Conservation (phyloP, 1,139 yeast species). For the Taiozyma sp. region DNA sequence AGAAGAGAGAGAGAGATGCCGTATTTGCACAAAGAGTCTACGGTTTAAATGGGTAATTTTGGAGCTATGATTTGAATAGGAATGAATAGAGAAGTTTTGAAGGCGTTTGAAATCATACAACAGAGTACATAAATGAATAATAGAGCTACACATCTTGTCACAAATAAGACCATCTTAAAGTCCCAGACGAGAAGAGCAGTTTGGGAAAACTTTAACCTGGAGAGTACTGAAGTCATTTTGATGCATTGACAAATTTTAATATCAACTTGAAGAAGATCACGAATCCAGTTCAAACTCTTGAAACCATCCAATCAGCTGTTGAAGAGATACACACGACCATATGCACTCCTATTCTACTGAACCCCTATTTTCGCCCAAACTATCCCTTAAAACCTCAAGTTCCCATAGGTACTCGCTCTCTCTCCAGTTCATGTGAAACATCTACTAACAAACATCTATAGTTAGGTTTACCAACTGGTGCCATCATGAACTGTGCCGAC, state of each 20-base stretch:
- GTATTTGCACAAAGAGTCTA: not conserved
- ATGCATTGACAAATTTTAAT: too few species aligned
- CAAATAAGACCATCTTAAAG: not conserved
- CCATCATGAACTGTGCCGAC: conserved; percentile 99
- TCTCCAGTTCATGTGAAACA: not conserved
- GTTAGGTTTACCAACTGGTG: conserved; percentile 99
- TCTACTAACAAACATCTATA: conserved; percentile 32
- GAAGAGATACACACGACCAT: too few species aligned
- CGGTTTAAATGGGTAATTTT: not conserved
- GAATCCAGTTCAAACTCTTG: too few species aligned
- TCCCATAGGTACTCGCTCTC: not conserved
- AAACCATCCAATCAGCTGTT: too few species aligned
- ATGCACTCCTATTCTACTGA: too few species aligned
- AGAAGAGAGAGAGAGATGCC: not conserved
- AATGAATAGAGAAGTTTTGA: not conserved
- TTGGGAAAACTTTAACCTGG: too few species aligned
- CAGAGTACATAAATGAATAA: not conserved
- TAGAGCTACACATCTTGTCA: not conserved
- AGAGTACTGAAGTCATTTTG: too few species aligned
- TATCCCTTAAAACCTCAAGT: not conserved
- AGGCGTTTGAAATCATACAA: not conserved
- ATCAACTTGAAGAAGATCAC: too few species aligned
- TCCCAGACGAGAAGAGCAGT: too few species aligned
- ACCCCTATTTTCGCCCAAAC: not conserved
- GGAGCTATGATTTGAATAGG: not conserved